phyloP scores from a whole-genome alignment of 148 eudicot species.

The Pouteria glomerata region DNA sequence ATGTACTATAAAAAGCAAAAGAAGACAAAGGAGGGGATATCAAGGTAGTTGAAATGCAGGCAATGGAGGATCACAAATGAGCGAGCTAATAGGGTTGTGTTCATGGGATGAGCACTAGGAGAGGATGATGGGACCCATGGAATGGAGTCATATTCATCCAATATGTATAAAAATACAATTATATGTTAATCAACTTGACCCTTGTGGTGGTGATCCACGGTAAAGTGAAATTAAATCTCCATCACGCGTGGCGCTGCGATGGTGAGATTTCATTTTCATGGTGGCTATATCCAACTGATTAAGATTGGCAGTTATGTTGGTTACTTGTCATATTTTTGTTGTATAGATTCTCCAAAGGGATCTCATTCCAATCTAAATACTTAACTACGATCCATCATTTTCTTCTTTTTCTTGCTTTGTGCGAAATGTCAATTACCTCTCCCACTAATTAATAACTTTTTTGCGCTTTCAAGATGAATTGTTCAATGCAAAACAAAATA shows the following conservation, averaged over 20 bases:
- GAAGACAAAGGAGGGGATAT: slow-evolving; percentile 3
- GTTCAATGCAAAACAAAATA: no score
- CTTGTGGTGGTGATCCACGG: slow-evolving; percentile 6
- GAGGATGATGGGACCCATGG: neutral
- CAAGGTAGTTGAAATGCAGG: neutral
- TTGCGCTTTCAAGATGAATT: neutral
- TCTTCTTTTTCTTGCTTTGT: neutral
- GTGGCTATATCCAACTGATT: slow-evolving; percentile 1
- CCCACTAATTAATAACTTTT: neutral
- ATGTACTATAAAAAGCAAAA: neutral
- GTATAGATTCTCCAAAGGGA: neutral
- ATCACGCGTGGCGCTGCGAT: neutral
- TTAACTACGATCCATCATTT: neutral
- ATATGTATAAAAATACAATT: no score
- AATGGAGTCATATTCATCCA: no score
- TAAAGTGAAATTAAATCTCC: neutral
- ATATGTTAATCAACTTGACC: neutral
- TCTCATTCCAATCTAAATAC: neutral
- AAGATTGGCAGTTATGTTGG: slow-evolving; percentile 25
- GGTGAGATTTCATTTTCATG: neutral
- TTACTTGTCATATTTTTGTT: slow-evolving; percentile 27
- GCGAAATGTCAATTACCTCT: neutral
- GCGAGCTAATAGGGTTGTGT: neutral
- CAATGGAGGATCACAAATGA: slow-evolving; percentile 1
- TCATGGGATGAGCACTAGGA: neutral